Evolutionary conservation across 75 land plant genomes (phyloP).

Genomic region (Pinus tabuliformis): DNA sequence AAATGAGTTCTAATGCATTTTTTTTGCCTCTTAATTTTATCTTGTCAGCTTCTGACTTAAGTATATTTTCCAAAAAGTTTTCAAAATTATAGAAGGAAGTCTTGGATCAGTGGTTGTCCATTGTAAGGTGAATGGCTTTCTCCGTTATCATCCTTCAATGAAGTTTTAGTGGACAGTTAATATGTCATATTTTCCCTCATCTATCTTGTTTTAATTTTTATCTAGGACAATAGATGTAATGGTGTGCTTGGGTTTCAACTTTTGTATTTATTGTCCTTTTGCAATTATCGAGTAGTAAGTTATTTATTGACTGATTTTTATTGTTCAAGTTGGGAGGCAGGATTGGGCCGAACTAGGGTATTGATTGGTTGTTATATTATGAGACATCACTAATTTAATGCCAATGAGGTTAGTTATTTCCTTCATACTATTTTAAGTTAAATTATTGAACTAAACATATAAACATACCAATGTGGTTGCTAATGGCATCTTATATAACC

Average conservation of each 20-base stretch:
- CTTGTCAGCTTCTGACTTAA: conserved; percentile 41
- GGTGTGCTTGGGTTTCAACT: not conserved
- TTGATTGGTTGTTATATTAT: conserved; percentile 51
- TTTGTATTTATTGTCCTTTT: not conserved
- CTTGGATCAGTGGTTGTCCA: conserved; percentile 43
- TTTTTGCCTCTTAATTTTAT: not conserved
- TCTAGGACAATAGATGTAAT: not conserved
- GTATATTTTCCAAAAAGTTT: conserved; percentile 33
- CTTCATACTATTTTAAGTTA: too few species aligned
- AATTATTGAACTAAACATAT: not conserved
- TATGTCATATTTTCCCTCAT: not conserved
- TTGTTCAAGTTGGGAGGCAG: conserved; percentile 25
- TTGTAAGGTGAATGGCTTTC: conserved; percentile 21
- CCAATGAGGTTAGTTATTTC: conserved; percentile 33
- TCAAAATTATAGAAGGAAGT: conserved; percentile 38
- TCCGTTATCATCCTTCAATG: too few species aligned
- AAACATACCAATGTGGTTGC: not conserved
- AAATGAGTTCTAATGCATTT: not conserved
- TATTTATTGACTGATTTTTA: not conserved
- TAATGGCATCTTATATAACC: not conserved
- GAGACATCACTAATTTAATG: conserved; percentile 41
- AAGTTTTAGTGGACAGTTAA: not conserved
- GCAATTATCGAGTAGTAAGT: not conserved
- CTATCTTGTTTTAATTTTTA: not conserved
- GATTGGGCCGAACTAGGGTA: conserved; percentile 41